Percentiles rank a stretch among this genome's conserved stretches.
These are phyloP conservation scores for Tuber aestivum DNA, from an alignment of 495 filamentous ascomycete genomes.

Conservation along the genomic window DNA sequence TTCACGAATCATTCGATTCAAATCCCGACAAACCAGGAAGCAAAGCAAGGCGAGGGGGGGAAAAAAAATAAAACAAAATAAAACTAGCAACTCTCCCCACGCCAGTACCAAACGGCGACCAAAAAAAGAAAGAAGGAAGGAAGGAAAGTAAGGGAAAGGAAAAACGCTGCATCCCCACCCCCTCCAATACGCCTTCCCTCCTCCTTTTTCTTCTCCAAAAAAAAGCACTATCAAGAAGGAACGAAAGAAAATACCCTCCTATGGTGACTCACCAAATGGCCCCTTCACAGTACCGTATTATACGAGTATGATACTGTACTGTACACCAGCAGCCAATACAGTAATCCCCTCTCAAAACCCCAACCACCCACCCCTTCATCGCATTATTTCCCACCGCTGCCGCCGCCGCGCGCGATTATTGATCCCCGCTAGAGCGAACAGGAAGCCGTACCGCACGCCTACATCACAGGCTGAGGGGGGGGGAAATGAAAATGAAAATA, in stretches of 20 bases:
- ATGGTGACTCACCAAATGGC: background rate
- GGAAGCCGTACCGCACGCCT: background rate
- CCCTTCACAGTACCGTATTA: too few species aligned
- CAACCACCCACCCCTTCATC: background rate
- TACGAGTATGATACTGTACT: too few species aligned
- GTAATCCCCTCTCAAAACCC: background rate
- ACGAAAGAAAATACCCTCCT: background rate
- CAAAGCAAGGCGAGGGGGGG: background rate
- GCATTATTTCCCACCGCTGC: background rate
- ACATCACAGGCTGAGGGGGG: background rate
- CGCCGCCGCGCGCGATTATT: background rate
- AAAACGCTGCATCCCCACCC: too few species aligned
- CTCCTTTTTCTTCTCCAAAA: too few species aligned
- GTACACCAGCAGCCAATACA: background rate
- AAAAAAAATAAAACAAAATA: background rate
- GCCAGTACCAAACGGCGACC: background rate
- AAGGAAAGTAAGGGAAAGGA: background rate
- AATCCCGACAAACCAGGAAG: background rate
- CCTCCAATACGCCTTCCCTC: too few species aligned
- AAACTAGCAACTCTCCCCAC: background rate
- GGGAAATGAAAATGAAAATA: too few species aligned
- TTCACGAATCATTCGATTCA: background rate
- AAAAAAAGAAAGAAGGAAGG: too few species aligned
- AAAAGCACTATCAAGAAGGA: background rate
- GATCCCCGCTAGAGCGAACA: background rate